phyloP scores from a whole-genome alignment of 768 basidiomycete genomes.

The Russula compacta region DNA sequence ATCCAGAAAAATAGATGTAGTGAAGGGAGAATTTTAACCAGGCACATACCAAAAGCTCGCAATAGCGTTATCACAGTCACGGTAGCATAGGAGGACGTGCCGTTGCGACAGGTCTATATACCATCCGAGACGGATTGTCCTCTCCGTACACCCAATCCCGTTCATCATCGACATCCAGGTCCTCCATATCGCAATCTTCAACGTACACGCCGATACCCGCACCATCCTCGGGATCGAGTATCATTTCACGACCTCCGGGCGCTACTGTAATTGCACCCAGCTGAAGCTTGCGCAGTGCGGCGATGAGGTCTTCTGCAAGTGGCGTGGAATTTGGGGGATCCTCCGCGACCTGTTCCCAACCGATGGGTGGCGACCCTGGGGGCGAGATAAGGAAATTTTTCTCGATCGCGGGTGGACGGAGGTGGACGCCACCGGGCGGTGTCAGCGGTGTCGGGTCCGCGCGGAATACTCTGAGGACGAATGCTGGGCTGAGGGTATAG shows the following conservation, averaged over 20 bases:
- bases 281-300: slow-evolving; percentile 66
- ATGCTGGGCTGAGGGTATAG: slow-evolving; percentile 33
- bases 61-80: slow-evolving; percentile 16
- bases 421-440: slow-evolving; percentile 25
- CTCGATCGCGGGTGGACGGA: slow-evolving; percentile 70
- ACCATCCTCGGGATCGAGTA: slow-evolving; percentile 60
- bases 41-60: slow-evolving; percentile 18
- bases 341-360: slow-evolving; percentile 89
- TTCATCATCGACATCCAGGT: slow-evolving; percentile 25
- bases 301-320: slow-evolving; percentile 80
- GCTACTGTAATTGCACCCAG: slow-evolving; percentile 28
- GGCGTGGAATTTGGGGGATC: slow-evolving; percentile 81
- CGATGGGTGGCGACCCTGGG: slow-evolving; percentile 93
- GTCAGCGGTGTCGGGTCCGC: slow-evolving; percentile 55
- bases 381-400: slow-evolving; percentile 98
- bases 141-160: slow-evolving; percentile 54
- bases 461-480: slow-evolving; percentile 59
- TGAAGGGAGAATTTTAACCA: background rate
- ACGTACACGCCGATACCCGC: slow-evolving; percentile 72
- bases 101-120: slow-evolving; percentile 46
- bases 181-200: slow-evolving; percentile 52
- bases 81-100: slow-evolving; percentile 44
- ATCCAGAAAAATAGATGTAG: slow-evolving; percentile 34
- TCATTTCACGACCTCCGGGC: slow-evolving; percentile 37
- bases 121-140: slow-evolving; percentile 37